phyloP scores from a whole-genome alignment of 2,329 filamentous ascomycete genomes.

The Didymella pinodella region DNA sequence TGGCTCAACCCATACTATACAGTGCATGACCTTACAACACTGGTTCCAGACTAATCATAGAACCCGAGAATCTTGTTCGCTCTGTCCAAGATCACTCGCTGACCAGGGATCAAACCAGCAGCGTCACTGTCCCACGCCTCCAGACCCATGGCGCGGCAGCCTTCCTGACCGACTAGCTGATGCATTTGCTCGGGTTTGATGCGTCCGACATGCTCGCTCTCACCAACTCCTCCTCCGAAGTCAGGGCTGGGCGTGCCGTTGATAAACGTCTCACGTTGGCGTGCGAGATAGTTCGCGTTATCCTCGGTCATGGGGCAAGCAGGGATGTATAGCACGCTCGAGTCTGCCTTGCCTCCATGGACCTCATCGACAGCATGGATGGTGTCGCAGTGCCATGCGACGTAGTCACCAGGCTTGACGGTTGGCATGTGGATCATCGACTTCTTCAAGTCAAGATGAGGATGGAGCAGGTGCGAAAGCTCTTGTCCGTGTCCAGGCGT shows the following conservation, averaged over 20 bases:
- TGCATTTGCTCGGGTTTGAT: conserved; percentile 51
- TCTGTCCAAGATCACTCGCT: conserved; percentile 59
- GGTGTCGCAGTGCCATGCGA: conserved; percentile 80
- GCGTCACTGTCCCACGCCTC: conserved; percentile 59
- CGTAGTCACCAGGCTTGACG: conserved; percentile 76
- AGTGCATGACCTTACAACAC: not conserved
- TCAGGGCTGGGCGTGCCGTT: conserved; percentile 62
- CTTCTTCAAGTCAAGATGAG: conserved; percentile 70
- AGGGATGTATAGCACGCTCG: conserved; percentile 88
- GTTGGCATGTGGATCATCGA: conserved; percentile 77
- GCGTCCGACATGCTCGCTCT: conserved; percentile 59
- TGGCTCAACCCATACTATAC: not conserved
- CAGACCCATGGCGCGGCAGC: conserved; percentile 64
- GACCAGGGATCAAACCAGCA: conserved; percentile 57
- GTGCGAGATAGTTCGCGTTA: conserved; percentile 74
- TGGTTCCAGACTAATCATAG: conserved; percentile 26
- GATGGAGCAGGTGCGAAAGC: conserved; percentile 69
- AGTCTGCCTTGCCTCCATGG: conserved; percentile 75
- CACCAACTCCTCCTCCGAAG: conserved; percentile 68
- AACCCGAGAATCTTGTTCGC: conserved; percentile 66
- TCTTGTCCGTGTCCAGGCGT: conserved; percentile 74
- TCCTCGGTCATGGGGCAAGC: conserved; percentile 79
- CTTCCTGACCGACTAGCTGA: conserved; percentile 54
- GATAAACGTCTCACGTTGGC: conserved; percentile 76
- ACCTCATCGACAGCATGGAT: conserved; percentile 85